phyloP scores from a whole-genome alignment of 1,139 yeast genomes.

The Candida sojae region DNA sequence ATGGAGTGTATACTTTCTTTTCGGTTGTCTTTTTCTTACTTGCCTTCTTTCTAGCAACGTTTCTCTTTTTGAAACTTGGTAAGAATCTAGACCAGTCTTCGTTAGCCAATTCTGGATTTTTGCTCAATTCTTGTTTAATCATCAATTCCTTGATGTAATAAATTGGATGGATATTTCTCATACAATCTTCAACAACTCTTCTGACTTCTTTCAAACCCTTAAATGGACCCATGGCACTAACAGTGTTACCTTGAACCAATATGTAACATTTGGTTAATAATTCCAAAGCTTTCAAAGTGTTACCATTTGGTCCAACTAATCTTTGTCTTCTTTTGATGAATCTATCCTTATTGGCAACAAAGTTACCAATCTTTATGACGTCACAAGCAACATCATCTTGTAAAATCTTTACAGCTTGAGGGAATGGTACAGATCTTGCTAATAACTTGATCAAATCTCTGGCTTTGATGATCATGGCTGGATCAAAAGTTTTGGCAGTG shows the following conservation, averaged over 20 bases:
- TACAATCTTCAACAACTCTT: constrained; percentile 95
- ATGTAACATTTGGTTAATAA: constrained; percentile 90
- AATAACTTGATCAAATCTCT: constrained; percentile 90
- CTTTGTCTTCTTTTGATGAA: constrained; percentile 96
- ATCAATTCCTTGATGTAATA: constrained; percentile 95
- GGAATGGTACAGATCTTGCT: constrained; percentile 96
- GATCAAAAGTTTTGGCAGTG: constrained; percentile 93
- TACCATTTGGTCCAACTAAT: constrained; percentile 95
- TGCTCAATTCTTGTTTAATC: constrained; percentile 94
- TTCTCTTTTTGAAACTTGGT: constrained; percentile 96
- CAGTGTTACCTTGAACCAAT: constrained; percentile 96
- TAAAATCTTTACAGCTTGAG: constrained; percentile 89
- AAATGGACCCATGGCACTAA: constrained; percentile 95
- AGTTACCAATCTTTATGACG: constrained; percentile 90
- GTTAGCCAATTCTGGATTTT: constrained; percentile 90
- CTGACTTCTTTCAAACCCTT: constrained; percentile 91
- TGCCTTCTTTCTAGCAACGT: constrained; percentile 93
- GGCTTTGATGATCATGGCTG: constrained; percentile 90
- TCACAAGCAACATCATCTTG: constrained; percentile 96
- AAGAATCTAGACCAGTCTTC: constrained; percentile 98
- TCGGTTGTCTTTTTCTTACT: constrained; percentile 62
- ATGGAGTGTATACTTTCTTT: constrained; percentile 93
- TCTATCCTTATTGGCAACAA: constrained; percentile 87
- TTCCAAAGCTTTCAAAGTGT: constrained; percentile 93
- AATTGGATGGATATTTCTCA: constrained; percentile 94